phyloP scores from a whole-genome alignment of 208 protist genomes.

The Balamuthia mandrillaris region DNA sequence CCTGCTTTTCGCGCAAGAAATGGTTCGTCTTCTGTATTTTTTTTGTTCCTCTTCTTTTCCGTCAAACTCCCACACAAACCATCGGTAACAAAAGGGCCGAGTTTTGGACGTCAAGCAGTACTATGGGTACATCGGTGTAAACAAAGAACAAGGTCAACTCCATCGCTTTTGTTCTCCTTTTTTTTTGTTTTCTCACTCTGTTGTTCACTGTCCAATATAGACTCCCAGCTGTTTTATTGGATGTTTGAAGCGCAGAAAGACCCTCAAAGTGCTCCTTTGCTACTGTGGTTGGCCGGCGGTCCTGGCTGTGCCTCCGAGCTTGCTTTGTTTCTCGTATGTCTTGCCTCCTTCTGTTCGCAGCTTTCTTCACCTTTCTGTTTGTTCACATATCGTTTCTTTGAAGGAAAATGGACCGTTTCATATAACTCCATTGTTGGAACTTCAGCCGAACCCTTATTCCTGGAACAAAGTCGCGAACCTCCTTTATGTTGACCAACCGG shows the following conservation, averaged over 20 bases:
- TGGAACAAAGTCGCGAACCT: conserved; percentile 31
- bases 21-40: too few species aligned
- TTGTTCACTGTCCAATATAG: background rate
- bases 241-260: conserved; percentile 52
- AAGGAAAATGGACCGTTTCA: conserved; percentile 24
- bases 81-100: too few species aligned
- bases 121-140: conserved; percentile 28
- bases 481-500: conserved; percentile 33
- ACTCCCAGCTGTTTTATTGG: conserved; percentile 52
- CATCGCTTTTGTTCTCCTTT: background rate
- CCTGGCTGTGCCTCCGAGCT: conserved; percentile 25
- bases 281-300: conserved; percentile 38
- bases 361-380: background rate
- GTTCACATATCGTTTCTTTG: background rate
- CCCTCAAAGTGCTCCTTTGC: conserved; percentile 34
- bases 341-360: background rate
- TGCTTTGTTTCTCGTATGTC: conserved; percentile 32
- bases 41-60: too few species aligned
- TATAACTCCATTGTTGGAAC: background rate
- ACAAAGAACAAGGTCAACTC: background rate
- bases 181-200: background rate
- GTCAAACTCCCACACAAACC: too few species aligned
- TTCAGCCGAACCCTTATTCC: background rate
- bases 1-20: too few species aligned
- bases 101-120: background rate